Conservation (phyloP, 2,329 filamentous ascomycete species). For the Nemania serpens region DNA sequence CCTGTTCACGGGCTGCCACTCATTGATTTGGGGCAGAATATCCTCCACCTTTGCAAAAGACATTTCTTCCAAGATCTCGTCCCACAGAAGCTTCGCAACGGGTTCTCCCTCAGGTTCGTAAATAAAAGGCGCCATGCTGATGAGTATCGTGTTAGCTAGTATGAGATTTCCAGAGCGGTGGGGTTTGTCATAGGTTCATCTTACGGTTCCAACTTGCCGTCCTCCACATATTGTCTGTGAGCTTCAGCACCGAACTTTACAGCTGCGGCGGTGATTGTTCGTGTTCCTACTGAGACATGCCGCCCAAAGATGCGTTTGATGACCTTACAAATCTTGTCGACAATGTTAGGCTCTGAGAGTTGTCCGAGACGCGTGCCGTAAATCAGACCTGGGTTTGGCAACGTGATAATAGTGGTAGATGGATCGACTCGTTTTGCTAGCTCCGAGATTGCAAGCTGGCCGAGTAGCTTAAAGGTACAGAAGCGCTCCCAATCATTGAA, state of each 20-base stretch:
- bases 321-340: conserved; percentile 6
- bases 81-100: conserved; percentile 7
- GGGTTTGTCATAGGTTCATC: neutral
- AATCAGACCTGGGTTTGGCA: conserved; percentile 10
- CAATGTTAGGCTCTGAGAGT: neutral
- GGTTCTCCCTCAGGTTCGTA: conserved; percentile 11
- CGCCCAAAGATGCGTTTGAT: conserved; percentile 13
- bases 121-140: conserved; percentile 7
- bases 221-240: conserved; percentile 20
- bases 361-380: conserved; percentile 17
- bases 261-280: conserved; percentile 12
- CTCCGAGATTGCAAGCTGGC: conserved; percentile 34
- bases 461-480: conserved; percentile 25
- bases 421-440: conserved; percentile 33
- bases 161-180: too few species aligned
- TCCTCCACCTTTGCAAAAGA: conserved; percentile 6
- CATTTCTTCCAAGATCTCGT: conserved; percentile 13
- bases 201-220: conserved; percentile 20
- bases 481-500: conserved; percentile 20
- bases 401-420: conserved; percentile 12
- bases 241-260: conserved; percentile 12
- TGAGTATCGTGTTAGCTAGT: neutral
- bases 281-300: conserved; percentile 6
- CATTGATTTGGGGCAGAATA: neutral
- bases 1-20: too few species aligned